Percentiles rank a stretch among this genome's conserved stretches.
Evolutionary conservation across 129 eudicot species (phyloP).

Genomic region (Gnaphalium uliginosum): DNA sequence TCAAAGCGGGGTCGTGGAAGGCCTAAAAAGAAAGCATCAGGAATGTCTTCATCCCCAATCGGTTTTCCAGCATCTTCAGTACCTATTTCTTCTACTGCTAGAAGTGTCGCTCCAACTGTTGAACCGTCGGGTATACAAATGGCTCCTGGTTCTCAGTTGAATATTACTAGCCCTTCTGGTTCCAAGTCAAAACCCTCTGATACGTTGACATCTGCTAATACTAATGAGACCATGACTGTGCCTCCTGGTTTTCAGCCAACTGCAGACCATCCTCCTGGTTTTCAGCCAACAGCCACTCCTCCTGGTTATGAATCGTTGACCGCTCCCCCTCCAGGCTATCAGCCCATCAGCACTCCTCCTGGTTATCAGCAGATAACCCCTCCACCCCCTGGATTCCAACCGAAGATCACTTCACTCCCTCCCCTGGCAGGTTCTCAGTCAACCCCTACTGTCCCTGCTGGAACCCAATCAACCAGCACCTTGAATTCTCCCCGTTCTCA

Average conservation of each 20-base stretch:
- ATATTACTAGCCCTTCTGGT: slow-evolving; percentile 32
- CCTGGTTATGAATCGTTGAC: slow-evolving; percentile 32
- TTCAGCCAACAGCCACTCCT: slow-evolving; percentile 34
- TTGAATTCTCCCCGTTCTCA: not conserved
- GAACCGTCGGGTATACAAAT: slow-evolving; percentile 28
- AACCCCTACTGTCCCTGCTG: slow-evolving; percentile 27
- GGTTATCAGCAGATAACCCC: slow-evolving; percentile 30
- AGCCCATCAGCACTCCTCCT: slow-evolving; percentile 30
- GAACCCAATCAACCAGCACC: slow-evolving; percentile 7
- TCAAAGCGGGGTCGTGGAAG: slow-evolving; percentile 92
- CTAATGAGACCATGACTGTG: slow-evolving; percentile 23
- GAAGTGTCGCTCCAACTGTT: slow-evolving; percentile 33
- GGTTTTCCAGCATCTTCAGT: slow-evolving; percentile 39
- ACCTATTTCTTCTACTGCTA: slow-evolving; percentile 28
- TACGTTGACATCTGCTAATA: slow-evolving; percentile 17
- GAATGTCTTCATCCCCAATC: slow-evolving; percentile 35
- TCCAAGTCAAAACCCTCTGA: slow-evolving; percentile 26
- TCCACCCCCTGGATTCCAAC: slow-evolving; percentile 41
- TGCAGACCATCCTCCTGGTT: slow-evolving; percentile 42
- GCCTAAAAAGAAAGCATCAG: slow-evolving; percentile 58
- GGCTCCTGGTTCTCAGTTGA: slow-evolving; percentile 36
- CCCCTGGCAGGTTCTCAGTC: slow-evolving; percentile 23
- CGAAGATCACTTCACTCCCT: slow-evolving; percentile 18
- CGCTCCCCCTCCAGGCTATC: slow-evolving; percentile 39
- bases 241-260: slow-evolving; percentile 45